phyloP scores from a whole-genome alignment of 179 eudicot species.

The Beta lomatogona region DNA sequence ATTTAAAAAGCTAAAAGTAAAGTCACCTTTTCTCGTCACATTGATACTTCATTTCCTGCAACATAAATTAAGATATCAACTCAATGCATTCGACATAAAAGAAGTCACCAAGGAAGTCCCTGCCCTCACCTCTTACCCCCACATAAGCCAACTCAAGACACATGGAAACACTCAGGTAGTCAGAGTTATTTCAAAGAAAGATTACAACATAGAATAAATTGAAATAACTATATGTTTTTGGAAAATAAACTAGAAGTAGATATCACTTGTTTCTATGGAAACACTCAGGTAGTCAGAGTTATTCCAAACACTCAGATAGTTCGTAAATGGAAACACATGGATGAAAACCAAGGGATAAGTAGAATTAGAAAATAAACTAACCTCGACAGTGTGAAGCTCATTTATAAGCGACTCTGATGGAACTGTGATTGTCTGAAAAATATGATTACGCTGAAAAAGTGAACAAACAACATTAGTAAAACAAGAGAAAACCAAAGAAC shows the following conservation, averaged over 20 bases:
- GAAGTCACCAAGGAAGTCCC: background rate
- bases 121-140: background rate
- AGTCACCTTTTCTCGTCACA: conserved; percentile 87
- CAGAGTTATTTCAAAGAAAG: no score
- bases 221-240: no score
- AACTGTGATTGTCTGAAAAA: conserved; percentile 71
- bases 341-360: background rate
- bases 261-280: no score
- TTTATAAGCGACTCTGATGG: conserved; percentile 97
- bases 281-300: background rate
- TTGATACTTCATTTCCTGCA: conserved; percentile 92
- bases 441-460: conserved; percentile 80
- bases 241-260: no score
- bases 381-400: conserved; percentile 87
- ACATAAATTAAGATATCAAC: conserved; percentile 6
- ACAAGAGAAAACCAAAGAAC: conserved; percentile 7
- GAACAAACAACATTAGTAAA: conserved; percentile 23
- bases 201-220: no score
- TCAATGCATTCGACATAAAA: background rate
- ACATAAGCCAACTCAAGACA: background rate
- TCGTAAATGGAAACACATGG: background rate
- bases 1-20: background rate
- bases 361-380: conserved; percentile 29
- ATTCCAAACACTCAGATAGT: no score
- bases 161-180: background rate